A percentile compares a stretch with the other conserved stretches of the same genome.
Conservation (phyloP, 345 rosid species). For the Microthlaspi erraticum region DNA sequence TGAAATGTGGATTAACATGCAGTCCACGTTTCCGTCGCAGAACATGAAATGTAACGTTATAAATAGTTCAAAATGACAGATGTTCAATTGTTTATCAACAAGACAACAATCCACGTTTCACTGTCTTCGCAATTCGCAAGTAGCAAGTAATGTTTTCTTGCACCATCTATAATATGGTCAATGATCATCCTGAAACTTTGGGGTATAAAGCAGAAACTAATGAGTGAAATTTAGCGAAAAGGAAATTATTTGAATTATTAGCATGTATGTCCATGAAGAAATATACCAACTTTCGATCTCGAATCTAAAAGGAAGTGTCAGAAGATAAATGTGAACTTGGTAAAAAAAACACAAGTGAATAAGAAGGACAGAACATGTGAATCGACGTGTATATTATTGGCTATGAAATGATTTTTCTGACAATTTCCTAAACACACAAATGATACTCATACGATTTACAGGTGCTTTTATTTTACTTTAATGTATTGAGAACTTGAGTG, state of each 20-base stretch:
- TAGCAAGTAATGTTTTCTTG: background rate
- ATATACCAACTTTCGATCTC: conserved; percentile 1
- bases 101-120: background rate
- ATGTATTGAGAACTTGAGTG: background rate
- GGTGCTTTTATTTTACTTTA: background rate
- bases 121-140: background rate
- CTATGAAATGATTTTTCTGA: conserved; percentile 13
- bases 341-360: conserved; percentile 21
- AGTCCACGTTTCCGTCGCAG: conserved; percentile 27
- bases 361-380: conserved; percentile 37
- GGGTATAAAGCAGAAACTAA: background rate
- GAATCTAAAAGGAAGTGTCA: conserved; percentile 23
- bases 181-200: background rate
- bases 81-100: background rate
- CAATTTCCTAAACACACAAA: conserved; percentile 17
- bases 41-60: background rate
- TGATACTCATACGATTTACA: background rate
- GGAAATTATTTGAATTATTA: conserved; percentile 4
- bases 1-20: conserved; percentile 30
- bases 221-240: conserved; percentile 1
- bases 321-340: conserved; percentile 21
- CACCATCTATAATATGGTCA: background rate
- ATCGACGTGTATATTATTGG: conserved; percentile 2
- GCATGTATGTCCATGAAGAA: background rate
- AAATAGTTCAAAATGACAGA: background rate